These are phyloP conservation scores for Zopfia rhizophila DNA, from an alignment of 2,329 filamentous ascomycete species.

Conservation along the genomic window DNA sequence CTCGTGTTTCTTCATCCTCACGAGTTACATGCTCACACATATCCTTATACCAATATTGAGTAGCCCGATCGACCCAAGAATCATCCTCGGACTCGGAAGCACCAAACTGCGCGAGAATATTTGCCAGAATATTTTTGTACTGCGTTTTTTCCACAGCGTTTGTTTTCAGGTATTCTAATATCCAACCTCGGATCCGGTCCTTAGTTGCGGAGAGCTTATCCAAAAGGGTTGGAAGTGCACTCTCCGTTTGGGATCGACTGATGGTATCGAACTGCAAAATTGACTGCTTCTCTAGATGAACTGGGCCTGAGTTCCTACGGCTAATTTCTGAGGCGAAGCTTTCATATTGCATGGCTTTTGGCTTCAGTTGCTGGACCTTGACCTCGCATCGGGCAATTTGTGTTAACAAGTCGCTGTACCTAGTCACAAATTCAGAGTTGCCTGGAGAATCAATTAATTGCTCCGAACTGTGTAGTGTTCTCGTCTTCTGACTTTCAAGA, in stretches of 20 bases:
- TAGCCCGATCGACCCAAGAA: constrained; percentile 6
- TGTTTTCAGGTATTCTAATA: constrained; percentile 12
- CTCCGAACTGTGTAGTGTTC: not conserved
- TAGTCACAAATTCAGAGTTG: constrained; percentile 1
- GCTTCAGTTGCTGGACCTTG: constrained; percentile 12
- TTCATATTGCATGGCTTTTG: constrained; percentile 1
- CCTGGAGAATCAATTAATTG: not conserved
- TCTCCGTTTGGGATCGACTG: constrained; percentile 11
- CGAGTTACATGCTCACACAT: not conserved
- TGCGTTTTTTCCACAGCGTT: constrained; percentile 15
- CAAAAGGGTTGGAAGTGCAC: not conserved
- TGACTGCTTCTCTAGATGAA: not conserved
- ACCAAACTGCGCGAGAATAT: constrained; percentile 7
- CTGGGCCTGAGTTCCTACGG: constrained; percentile 11
- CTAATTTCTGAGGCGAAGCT: constrained; percentile 1
- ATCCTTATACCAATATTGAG: constrained; percentile 7
- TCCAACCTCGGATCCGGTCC: constrained; percentile 15
- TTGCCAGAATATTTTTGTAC: constrained; percentile 12
- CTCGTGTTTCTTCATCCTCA: not conserved
- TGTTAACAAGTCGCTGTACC: constrained; percentile 12
- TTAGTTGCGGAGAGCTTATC: constrained; percentile 1
- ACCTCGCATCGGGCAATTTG: constrained; percentile 14
- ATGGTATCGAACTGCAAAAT: constrained; percentile 1
- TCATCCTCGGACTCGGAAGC: not conserved
- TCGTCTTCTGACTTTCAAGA: constrained; percentile 4